Percentiles rank a stretch among this genome's conserved stretches.
Evolutionary conservation across 148 eudicot species (phyloP).

Genomic region (Rhododendron kiyosumense): DNA sequence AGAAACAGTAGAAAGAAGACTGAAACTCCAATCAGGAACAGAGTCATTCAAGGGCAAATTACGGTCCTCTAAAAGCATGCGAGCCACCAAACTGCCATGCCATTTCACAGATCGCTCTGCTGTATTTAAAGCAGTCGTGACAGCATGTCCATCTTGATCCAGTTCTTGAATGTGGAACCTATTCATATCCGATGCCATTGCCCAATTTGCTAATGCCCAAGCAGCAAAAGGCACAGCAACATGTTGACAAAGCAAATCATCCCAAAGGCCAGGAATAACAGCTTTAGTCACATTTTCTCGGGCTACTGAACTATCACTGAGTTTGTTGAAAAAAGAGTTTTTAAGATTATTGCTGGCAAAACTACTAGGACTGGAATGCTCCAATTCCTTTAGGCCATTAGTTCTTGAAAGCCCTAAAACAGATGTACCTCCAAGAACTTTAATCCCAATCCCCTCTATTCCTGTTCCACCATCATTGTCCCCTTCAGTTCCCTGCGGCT

Average conservation of each 20-base stretch:
- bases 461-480: slow-evolving; percentile 71
- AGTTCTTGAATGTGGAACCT: slow-evolving; percentile 84
- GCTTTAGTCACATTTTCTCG: slow-evolving; percentile 59
- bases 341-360: slow-evolving; percentile 22
- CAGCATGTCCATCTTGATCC: slow-evolving; percentile 86
- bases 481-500: slow-evolving; percentile 47
- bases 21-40: slow-evolving; percentile 85
- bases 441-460: slow-evolving; percentile 86
- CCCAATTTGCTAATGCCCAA: slow-evolving; percentile 99
- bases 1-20: slow-evolving; percentile 77
- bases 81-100: slow-evolving; percentile 96
- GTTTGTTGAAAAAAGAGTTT: slow-evolving; percentile 36
- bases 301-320: slow-evolving; percentile 32
- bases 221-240: slow-evolving; percentile 98
- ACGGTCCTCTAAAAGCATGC: slow-evolving; percentile 72
- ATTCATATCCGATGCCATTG: slow-evolving; percentile 82
- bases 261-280: slow-evolving; percentile 99
- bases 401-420: slow-evolving; percentile 71
- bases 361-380: slow-evolving; percentile 23
- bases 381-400: slow-evolving; percentile 35
- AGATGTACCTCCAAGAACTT: slow-evolving; percentile 90
- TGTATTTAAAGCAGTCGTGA: slow-evolving; percentile 80
- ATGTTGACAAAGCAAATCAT: slow-evolving; percentile 93
- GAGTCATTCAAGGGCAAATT: slow-evolving; percentile 62
- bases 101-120: slow-evolving; percentile 98